Base-by-base conservation (phyloP, 1,284 basidiomycete genomes). In the Phylloporus sp. region DNA sequence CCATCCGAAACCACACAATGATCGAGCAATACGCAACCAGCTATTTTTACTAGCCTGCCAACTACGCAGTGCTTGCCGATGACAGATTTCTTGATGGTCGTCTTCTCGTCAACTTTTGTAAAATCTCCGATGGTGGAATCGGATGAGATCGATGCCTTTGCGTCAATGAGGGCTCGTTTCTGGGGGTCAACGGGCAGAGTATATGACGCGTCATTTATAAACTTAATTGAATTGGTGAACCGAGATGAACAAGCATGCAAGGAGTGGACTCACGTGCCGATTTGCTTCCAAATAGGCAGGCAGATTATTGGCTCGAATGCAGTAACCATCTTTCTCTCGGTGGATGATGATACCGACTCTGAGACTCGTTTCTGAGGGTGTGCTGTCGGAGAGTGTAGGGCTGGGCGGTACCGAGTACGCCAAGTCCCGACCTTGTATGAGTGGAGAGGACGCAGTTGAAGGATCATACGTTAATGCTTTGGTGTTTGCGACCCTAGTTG, bases 1-100 rank as follows among this genome's bases (percentile, higher is more conserved):
- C 94, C 94, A 70, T 97, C 95, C 37, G 88, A 94, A 35, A 99
- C 85, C 5, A 92, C 86, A 72, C 96, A 97, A 74, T 96, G 94
- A 76, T 98, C 97, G 78, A 98, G 88, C 37, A 99, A 79, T 17
- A 99, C 88, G 73, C 93, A 96, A n/a, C 94, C 93, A 1, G 86
- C 87, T 65, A 99, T 89, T 80, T 92, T 96, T 39, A 88, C 92
- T 82, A 92, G 92, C 77, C 91, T 94, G 17, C 96, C 96, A 68
- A 99, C 94, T 29, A 90, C 82, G 74, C 95, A 97, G 75, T 97
- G 95, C 68, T 91, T 88, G 8, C 97, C 97, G 32, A 99, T 88
- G 29, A 97, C 87, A 12, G 92, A 94, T 72, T 92, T 92, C 80
- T 98, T 99, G 80, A 99, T 91, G 43, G 85, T 91, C 25, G 94